Evolutionary conservation across 139 green algal genomes (phyloP).

Genomic region (Raphidocelis subcapitata): DNA sequence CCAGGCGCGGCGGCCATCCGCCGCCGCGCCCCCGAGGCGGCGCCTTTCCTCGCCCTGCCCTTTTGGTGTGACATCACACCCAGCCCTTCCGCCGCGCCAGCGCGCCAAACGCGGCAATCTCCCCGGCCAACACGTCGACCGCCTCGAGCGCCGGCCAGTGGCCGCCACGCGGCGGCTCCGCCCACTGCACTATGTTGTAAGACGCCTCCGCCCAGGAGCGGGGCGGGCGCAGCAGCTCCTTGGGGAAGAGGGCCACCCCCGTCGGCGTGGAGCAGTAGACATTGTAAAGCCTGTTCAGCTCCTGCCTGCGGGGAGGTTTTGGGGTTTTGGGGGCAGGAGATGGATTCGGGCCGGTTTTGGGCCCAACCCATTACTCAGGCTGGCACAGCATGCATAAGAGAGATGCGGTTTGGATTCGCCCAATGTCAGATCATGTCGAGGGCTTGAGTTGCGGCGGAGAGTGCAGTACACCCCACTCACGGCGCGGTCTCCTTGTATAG

Average conservation of each 20-base stretch:
- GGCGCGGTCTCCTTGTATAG: constrained; percentile 32
- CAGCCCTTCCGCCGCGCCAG: neutral
- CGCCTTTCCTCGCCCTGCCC: too few species aligned
- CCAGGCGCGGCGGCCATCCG: too few species aligned
- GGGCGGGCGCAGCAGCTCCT: constrained; percentile 3
- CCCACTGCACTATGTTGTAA: constrained; percentile 26
- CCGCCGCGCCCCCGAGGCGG: too few species aligned
- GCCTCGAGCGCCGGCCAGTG: constrained; percentile 27
- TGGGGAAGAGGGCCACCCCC: constrained; percentile 22
- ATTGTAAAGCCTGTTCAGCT: constrained; percentile 2
- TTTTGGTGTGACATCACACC: too few species aligned
- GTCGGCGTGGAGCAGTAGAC: constrained; percentile 11
- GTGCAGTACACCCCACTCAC: too few species aligned
- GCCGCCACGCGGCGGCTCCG: constrained; percentile 10
- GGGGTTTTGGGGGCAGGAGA: too few species aligned
- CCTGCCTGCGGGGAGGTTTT: neutral
- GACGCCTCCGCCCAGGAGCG: constrained; percentile 3
- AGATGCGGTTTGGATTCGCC: too few species aligned
- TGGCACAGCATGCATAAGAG: too few species aligned
- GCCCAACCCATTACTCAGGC: too few species aligned
- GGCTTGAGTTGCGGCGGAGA: too few species aligned
- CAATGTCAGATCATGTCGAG: too few species aligned
- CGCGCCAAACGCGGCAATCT: constrained; percentile 5
- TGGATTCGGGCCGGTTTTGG: too few species aligned
- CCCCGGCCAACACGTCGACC: constrained; percentile 9